Evolutionary conservation across 345 rosid genomes (phyloP), one percentile per base, ranked within the genome.

Genomic region (Alliaria petiolata): DNA sequence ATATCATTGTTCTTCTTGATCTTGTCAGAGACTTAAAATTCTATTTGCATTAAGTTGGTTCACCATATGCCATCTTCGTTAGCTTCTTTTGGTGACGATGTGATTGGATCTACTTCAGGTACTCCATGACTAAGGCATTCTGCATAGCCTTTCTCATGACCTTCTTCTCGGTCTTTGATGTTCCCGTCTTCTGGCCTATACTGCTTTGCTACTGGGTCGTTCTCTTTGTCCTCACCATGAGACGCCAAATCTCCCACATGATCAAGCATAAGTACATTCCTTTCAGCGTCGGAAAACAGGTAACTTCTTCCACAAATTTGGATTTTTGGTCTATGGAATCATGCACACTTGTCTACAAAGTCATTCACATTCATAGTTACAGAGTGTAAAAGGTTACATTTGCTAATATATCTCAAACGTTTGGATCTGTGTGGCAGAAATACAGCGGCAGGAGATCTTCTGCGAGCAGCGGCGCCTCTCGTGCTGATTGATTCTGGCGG

Each of bases 131-230:
- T 0, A 86, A 84, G 70, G 92, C 90, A 7, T 83, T 85, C 73
- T 76, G 82, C 57, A 67, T 89, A 15, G 90, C 92, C 1, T 84
- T 89, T 64, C 26, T 83, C 12, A 79, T 89, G 89, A 89, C 92
- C 16, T 85, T 87, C 85, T 83, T 87, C 82, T 83, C 90, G 8
- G 62, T 87, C 20, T 83, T 89, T 71, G 96, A 87, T 66, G 86
- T 89, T 8, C 96, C 92, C 16, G 92, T 89, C 26, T 85, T 89
- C 60, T 87, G 96, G 96, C 92, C 92, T 14, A 81, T 87, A 50
- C 58, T 89, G 57, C 76, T 87, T 10, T 84, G 80, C 68, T 89
- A 84, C 55, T 89, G 90, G 96, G 47, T 85, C 16, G 86, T 83
- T 76, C 85, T 87, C 16, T 87, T 89, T 72, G 65, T 82, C 59